Evolutionary conservation across 208 protist genomes (phyloP).

Genomic region (Vickermania ingenoplastis): DNA sequence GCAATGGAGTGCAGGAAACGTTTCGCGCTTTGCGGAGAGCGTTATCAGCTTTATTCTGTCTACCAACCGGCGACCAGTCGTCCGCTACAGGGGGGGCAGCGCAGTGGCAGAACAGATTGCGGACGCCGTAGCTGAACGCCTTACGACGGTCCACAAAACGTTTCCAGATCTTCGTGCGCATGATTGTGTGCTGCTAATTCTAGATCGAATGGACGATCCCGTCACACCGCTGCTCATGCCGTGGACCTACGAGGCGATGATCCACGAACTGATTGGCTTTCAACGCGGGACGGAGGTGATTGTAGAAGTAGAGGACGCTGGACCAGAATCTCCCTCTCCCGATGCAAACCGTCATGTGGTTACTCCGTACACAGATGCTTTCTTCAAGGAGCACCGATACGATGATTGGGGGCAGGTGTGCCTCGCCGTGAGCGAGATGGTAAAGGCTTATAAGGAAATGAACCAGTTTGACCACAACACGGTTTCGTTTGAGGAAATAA

Average conservation of each 20-base stretch:
- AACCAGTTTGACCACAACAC: slow-evolving; percentile 75
- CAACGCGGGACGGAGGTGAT: slow-evolving; percentile 87
- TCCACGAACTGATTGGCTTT: slow-evolving; percentile 96
- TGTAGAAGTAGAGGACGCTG: slow-evolving; percentile 46
- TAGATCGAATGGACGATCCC: slow-evolving; percentile 91
- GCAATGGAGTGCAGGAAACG: slow-evolving; percentile 56
- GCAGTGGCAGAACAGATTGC: slow-evolving; percentile 67
- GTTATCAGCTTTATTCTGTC: slow-evolving; percentile 80
- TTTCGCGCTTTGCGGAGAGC: slow-evolving; percentile 64
- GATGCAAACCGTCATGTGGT: slow-evolving; percentile 73
- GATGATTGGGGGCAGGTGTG: slow-evolving; percentile 97
- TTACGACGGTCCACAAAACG: slow-evolving; percentile 73
- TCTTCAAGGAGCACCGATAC: slow-evolving; percentile 93
- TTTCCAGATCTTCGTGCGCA: slow-evolving; percentile 80
- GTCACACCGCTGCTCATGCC: slow-evolving; percentile 96
- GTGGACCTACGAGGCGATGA: slow-evolving; percentile 99
- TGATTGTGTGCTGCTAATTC: slow-evolving; percentile 73
- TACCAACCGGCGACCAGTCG: slow-evolving; percentile 72
- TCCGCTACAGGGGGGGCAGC: slow-evolving; percentile 68
- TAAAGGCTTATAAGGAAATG: slow-evolving; percentile 92
- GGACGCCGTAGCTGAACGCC: slow-evolving; percentile 53
- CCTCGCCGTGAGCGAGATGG: slow-evolving; percentile 87
- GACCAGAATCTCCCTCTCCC: slow-evolving; percentile 6
- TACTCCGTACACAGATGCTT: slow-evolving; percentile 88
- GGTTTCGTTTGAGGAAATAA: slow-evolving; percentile 78